Base-by-base conservation (phyloP, 495 filamentous ascomycete species). In the Neurospora terricola region DNA sequence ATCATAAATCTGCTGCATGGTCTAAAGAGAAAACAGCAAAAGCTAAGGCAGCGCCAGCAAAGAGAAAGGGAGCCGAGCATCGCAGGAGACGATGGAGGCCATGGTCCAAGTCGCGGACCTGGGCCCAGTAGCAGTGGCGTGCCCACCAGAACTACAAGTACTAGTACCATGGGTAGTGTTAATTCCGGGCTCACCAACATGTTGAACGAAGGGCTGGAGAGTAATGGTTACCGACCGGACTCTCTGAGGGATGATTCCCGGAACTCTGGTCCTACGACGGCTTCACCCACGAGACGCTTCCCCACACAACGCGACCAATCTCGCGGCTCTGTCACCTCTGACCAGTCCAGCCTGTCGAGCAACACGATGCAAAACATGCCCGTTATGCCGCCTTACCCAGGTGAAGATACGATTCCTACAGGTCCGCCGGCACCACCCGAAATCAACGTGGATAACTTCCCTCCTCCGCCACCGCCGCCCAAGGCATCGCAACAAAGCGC, bases 1-100 rank as follows among this genome's bases (percentile, higher is more conserved):
- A 99, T 99, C 78, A 98, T 99, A 77, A 97, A 95, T 77, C 88
- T 99, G 12, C 88, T 99, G 11, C 94, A 98, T 80, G 96, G 96
- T 3, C 82, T 99, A 42, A 99, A 99, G 83, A 89, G 94, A 80
- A 99, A 99, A 82, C 96, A 99, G 76, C 93, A 94, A 73, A 92
- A 91, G 74, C 80, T 99, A 76, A 88, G 96, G 38, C 93, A 95
- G 76, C 92, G 91, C 69, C 91, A 92, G 74, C 86, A 89, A 45
- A 88, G 89, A 75, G 93, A 96, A 34, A 88, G 87, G 75, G 85
- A 87, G 21, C 81, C 83, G n/a, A 81, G 75, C 23, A 83, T 80
- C 43, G 81, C 85, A 36, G 75, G 81, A 14, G 77, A 81, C n/a
- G 45, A 71, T 36, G 73, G 38, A 4, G 75, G 72, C 14, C 59